A percentile compares a stretch with the other conserved stretches of the same genome.
phyloP scores from a whole-genome alignment of 805 yeast genomes.

The Suhomyces canberraensis region DNA sequence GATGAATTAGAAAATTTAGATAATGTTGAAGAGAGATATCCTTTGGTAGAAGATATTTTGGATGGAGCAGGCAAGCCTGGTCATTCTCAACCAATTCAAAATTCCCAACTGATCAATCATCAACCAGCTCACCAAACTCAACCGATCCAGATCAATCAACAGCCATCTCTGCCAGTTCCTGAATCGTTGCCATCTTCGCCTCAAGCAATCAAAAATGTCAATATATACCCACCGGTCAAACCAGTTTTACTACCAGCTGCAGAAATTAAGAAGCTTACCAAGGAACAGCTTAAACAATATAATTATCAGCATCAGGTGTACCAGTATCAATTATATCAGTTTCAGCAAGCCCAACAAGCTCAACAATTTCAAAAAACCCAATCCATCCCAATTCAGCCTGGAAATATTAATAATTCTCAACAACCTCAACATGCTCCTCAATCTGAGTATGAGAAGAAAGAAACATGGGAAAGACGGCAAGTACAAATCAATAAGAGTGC shows the following conservation, averaged over 20 bases:
- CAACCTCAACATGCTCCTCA: background rate
- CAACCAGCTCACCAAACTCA: background rate
- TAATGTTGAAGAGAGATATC: constrained; percentile 51
- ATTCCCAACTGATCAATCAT: no score
- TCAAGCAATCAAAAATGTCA: background rate
- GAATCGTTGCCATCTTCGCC: background rate
- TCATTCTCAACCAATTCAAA: background rate
- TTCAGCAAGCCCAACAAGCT: constrained; percentile 12
- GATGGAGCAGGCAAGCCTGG: constrained; percentile 1
- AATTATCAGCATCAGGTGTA: constrained; percentile 19
- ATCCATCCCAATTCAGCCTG: no score
- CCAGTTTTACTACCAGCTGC: constrained; percentile 13
- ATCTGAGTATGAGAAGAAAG: constrained; percentile 25
- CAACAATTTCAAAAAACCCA: constrained; percentile 7
- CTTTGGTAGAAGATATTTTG: constrained; percentile 38
- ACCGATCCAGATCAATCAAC: background rate
- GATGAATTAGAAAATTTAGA: constrained; percentile 40
- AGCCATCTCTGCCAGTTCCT: background rate
- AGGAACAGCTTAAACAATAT: constrained; percentile 22
- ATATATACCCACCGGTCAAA: constrained; percentile 7
- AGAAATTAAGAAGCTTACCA: constrained; percentile 14
- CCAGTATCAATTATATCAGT: constrained; percentile 17
- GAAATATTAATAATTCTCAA: background rate
- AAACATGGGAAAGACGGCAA: constrained; percentile 36
- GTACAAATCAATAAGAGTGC: constrained; percentile 28